phyloP scores from a whole-genome alignment of 2,329 filamentous ascomycete species.

The Periconia sp. region DNA sequence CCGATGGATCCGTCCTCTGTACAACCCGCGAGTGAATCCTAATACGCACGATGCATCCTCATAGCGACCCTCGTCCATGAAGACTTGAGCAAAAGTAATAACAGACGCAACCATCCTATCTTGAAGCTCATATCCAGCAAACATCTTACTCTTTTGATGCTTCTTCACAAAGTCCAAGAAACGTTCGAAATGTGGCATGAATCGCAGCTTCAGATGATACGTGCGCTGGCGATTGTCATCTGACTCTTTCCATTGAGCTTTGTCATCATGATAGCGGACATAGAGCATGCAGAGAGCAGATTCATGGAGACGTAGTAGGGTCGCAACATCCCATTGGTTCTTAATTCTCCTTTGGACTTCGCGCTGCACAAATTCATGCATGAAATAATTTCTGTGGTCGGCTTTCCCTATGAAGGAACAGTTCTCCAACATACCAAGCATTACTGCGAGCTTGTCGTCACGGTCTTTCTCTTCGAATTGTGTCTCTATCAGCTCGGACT shows the following conservation, averaged over 20 bases:
- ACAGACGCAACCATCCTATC: background rate
- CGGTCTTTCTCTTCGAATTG: no score
- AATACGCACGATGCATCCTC: constrained; percentile 2
- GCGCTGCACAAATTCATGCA: background rate
- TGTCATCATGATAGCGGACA: background rate
- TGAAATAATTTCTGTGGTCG: background rate
- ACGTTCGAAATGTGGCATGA: constrained; percentile 4
- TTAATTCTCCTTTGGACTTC: background rate
- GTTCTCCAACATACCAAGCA: background rate
- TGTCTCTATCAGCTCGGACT: background rate
- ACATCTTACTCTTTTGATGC: background rate
- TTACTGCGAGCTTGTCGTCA: background rate
- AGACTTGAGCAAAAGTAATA: constrained; percentile 6
- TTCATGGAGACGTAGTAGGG: background rate
- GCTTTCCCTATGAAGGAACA: background rate
- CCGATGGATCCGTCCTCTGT: background rate
- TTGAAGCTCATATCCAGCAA: background rate
- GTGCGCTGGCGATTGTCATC: background rate
- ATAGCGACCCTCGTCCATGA: constrained; percentile 5
- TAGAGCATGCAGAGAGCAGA: background rate
- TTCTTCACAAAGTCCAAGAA: background rate
- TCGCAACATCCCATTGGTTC: background rate
- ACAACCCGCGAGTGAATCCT: background rate
- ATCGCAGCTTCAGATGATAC: constrained; percentile 2
- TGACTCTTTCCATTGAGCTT: no score